Conservation (phyloP, 1,139 yeast genomes). For the Ogataea hybrid region DNA sequence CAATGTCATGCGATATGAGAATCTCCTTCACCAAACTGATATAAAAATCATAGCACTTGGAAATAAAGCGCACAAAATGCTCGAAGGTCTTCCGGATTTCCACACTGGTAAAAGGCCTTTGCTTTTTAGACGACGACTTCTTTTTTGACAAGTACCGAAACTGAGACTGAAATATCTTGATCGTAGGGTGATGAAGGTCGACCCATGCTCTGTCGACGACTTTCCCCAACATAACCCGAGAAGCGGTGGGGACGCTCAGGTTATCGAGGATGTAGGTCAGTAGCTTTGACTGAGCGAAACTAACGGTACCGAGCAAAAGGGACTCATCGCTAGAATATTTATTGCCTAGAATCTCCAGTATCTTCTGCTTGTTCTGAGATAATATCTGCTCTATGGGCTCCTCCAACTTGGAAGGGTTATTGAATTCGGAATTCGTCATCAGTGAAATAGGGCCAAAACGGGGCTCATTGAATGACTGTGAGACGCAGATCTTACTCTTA, state of each 20-base stretch:
- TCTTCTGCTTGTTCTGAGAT: conserved; percentile 18
- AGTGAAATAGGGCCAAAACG: background rate
- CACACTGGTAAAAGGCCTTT: conserved; percentile 34
- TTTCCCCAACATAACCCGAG: conserved; percentile 19
- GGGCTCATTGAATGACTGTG: background rate
- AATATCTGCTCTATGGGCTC: conserved; percentile 23
- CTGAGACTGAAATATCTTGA: conserved; percentile 50
- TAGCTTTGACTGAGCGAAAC: conserved; percentile 43
- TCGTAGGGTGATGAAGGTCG: conserved; percentile 61
- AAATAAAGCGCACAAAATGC: conserved; percentile 46
- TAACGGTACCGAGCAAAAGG: conserved; percentile 43
- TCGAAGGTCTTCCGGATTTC: conserved; percentile 59
- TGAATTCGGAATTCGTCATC: conserved; percentile 10
- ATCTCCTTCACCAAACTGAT: no score
- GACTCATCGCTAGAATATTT: conserved; percentile 39
- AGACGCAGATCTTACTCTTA: background rate
- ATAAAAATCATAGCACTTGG: conserved; percentile 48
- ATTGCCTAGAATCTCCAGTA: conserved; percentile 25
- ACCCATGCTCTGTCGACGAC: conserved; percentile 53
- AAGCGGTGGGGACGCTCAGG: conserved; percentile 22
- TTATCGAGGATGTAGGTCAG: conserved; percentile 39
- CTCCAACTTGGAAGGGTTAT: conserved; percentile 5
- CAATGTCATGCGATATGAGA: no score
- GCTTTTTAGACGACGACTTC: conserved; percentile 8
- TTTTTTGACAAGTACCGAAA: conserved; percentile 34